phyloP scores from a whole-genome alignment of 805 yeast genomes.

The Yamadazyma scolyti region DNA sequence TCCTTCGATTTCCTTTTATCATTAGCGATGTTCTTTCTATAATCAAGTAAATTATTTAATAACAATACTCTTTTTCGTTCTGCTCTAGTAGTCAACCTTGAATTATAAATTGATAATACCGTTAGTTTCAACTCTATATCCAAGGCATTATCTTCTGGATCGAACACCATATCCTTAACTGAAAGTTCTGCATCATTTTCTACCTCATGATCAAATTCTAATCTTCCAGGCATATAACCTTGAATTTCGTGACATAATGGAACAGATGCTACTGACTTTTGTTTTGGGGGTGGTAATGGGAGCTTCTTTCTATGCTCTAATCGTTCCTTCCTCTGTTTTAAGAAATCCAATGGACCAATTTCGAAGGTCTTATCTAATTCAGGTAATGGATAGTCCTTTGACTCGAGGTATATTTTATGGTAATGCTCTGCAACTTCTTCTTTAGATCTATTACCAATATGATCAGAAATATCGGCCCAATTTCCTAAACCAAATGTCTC shows the following conservation, averaged over 20 bases:
- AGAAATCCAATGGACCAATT: slow-evolving; percentile 65
- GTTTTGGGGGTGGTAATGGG: slow-evolving; percentile 78
- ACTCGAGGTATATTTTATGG: slow-evolving; percentile 62
- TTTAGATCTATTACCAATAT: slow-evolving; percentile 85
- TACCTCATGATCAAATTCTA: slow-evolving; percentile 93
- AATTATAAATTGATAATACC: slow-evolving; percentile 83
- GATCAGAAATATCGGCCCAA: slow-evolving; percentile 98
- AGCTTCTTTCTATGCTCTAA: slow-evolving; percentile 68
- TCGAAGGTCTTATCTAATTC: slow-evolving; percentile 71
- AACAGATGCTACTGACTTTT: slow-evolving; percentile 85
- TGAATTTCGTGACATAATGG: slow-evolving; percentile 97
- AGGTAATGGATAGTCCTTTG: slow-evolving; percentile 82
- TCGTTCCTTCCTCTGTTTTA: slow-evolving; percentile 61
- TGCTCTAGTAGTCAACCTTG: slow-evolving; percentile 85
- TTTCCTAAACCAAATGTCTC: slow-evolving; percentile 91
- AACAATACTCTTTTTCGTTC: slow-evolving; percentile 84
- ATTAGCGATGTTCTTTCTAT: slow-evolving; percentile 70
- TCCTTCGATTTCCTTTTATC: slow-evolving; percentile 89
- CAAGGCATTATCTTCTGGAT: slow-evolving; percentile 82
- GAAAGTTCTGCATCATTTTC: slow-evolving; percentile 96
- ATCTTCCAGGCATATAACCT: slow-evolving; percentile 97
- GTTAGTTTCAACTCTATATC: slow-evolving; percentile 90
- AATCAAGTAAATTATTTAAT: slow-evolving; percentile 76
- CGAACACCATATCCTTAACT: slow-evolving; percentile 93
- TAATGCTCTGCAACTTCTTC: slow-evolving; percentile 91